Evolutionary conservation across 2,329 filamentous ascomycete species (phyloP).

Genomic region (Neofusicoccum laricinum): DNA sequence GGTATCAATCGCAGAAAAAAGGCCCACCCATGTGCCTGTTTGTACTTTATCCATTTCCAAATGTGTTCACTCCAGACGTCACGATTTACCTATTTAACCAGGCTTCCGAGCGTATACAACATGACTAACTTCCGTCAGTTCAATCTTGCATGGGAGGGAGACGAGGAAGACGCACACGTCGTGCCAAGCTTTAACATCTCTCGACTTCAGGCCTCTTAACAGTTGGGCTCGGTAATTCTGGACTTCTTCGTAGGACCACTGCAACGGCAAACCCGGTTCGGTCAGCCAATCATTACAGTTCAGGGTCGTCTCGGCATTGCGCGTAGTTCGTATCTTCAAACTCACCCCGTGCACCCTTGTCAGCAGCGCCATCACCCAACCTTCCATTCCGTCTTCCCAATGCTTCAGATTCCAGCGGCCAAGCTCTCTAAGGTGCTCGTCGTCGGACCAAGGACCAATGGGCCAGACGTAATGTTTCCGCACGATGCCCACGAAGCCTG

Average conservation of each 20-base stretch:
- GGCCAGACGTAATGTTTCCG: constrained; percentile 31
- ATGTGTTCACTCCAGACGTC: not conserved
- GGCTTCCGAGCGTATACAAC: constrained; percentile 13
- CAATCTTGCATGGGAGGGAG: not conserved
- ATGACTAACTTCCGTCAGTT: not conserved
- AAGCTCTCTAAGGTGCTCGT: constrained; percentile 32
- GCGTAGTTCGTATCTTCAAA: not conserved
- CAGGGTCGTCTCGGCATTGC: not conserved
- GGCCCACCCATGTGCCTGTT: not conserved
- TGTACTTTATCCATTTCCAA: not conserved
- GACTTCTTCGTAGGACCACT: constrained; percentile 16
- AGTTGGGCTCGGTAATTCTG: constrained; percentile 8
- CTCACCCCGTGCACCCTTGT: constrained; percentile 35
- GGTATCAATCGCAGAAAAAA: not conserved
- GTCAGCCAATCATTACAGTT: not conserved
- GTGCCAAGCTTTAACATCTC: constrained; percentile 1
- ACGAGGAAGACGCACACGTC: not conserved
- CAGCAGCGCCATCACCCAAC: constrained; percentile 40
- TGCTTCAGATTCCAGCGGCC: constrained; percentile 38
- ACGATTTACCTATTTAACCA: not conserved
- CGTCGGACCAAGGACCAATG: constrained; percentile 32
- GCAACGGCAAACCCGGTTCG: not conserved
- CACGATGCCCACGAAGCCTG: constrained; percentile 30
- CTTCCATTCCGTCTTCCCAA: constrained; percentile 41
- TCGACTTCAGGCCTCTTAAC: not conserved